Evolutionary conservation across 106 monocot species (phyloP), one percentile per base, ranked within the genome.

Genomic region (Dendrobium huoshanense): DNA sequence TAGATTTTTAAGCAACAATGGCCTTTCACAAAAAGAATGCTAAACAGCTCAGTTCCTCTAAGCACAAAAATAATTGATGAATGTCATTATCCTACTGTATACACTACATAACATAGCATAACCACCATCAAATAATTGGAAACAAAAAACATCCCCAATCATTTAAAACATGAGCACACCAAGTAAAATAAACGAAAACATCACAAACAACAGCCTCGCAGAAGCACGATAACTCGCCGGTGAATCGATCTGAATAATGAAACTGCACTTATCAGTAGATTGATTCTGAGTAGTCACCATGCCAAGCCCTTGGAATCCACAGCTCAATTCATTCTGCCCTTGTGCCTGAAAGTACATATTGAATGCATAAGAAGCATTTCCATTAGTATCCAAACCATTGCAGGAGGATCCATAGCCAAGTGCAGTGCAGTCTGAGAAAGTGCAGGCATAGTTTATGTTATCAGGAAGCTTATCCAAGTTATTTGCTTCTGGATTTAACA

Each of bases 331-430:
- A 6, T 79, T 78, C 75, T 93, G 90, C 5, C 83, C 78, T 78
- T 90, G 85, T 3, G 40, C 81, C 55, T 90, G 88, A 79, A 79
- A 93, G 77, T 90, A 93, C 81, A 85, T 81, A 40, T 90, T 93
- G 84, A 93, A 93, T 5, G 88, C 88, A 67, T 90, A 90, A 0
- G 90, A 90, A 6, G 90, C 93, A 64, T 88, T 88, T 11, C 82
- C 90, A 5, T 83, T 56, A 4, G 82, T 17, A 83, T 84, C 93
- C 79, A 90, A 72, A 3, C 77, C 77, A 31, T 82, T 82, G 77
- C 88, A 93, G 1, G 87, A 78, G 1, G 90, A 93, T 11, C 90
- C 93, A 64, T 88, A 86, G 4, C 88, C 90, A 8, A 93, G 87
- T 7, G 88, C 47, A 8, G 93, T 93, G 82, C 92, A 92, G 67